Evolutionary conservation across 192 early-diverging fungal genomes (phyloP).

Genomic region (Coemansia umbellata): DNA sequence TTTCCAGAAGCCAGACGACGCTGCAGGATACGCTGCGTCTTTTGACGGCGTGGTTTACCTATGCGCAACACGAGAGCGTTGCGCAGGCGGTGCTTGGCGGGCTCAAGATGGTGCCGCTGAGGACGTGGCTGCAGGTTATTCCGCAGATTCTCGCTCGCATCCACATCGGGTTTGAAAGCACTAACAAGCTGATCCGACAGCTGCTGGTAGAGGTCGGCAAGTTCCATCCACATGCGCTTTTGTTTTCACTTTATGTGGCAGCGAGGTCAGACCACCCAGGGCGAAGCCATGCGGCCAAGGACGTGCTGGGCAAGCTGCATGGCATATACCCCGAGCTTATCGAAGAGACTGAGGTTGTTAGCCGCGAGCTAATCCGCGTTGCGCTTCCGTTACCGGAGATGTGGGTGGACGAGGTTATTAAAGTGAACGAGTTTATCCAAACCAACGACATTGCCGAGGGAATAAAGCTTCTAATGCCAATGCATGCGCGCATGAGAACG

Average conservation of each 20-base stretch:
- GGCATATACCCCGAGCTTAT: constrained; percentile 76
- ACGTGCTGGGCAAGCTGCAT: constrained; percentile 88
- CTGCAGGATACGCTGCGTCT: constrained; percentile 93
- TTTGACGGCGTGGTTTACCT: constrained; percentile 94
- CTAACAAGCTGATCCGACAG: constrained; percentile 82
- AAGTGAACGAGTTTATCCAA: constrained; percentile 76
- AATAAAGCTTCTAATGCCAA: constrained; percentile 77
- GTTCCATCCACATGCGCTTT: constrained; percentile 90
- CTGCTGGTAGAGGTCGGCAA: constrained; percentile 86
- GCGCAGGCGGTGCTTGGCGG: constrained; percentile 76
- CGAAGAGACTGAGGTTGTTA: constrained; percentile 83
- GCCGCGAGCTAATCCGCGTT: constrained; percentile 90
- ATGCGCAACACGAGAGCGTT: constrained; percentile 83
- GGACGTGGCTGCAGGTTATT: constrained; percentile 97
- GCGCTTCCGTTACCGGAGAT: constrained; percentile 94
- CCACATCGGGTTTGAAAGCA: constrained; percentile 70
- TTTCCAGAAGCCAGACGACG: constrained; percentile 76
- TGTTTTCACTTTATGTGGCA: constrained; percentile 93
- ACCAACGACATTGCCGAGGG: constrained; percentile 81
- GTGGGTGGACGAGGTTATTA: constrained; percentile 92
- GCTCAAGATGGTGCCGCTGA: constrained; percentile 78
- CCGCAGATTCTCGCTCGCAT: constrained; percentile 95
- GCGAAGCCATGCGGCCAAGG: constrained; percentile 65
- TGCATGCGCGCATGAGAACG: constrained; percentile 65
- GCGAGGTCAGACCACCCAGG: constrained; percentile 79